Percentiles rank a stretch among this genome's conserved stretches.
Evolutionary conservation across 2,329 filamentous ascomycete species (phyloP).

Genomic region (Phaeosphaeriaceae sp.): DNA sequence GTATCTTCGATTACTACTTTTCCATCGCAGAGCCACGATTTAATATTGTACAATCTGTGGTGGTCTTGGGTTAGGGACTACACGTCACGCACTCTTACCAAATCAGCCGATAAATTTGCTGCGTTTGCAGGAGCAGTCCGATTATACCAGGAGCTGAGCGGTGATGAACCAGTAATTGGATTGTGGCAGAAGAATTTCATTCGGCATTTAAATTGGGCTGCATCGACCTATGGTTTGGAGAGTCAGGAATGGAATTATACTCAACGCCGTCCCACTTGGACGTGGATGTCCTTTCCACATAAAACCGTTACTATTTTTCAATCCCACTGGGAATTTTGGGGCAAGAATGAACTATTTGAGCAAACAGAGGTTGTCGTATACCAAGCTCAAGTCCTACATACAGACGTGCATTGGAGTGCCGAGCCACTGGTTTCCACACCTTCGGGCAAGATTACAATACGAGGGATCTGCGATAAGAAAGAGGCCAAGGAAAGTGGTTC

Average conservation of each 20-base stretch:
- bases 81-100: not conserved
- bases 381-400: not conserved
- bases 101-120: slow-evolving; percentile 1
- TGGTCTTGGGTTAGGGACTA: not conserved
- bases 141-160: not conserved
- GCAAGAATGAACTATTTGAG: not conserved
- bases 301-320: too few relatives aligned
- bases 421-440: slow-evolving; percentile 1
- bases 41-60: not conserved
- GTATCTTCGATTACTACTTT: too few relatives aligned
- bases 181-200: not conserved
- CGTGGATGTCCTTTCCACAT: not conserved
- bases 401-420: not conserved
- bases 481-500: too few relatives aligned
- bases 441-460: slow-evolving; percentile 1
- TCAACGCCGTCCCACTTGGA: not conserved
- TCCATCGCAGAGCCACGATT: not conserved
- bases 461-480: not conserved
- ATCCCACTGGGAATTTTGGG: not conserved
- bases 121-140: slow-evolving; percentile 3
- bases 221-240: not conserved
- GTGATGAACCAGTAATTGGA: not conserved
- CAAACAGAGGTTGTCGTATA: not conserved
- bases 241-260: not conserved
- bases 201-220: not conserved